phyloP scores from a whole-genome alignment of 441 rosid species.

The Gossypium lobatum region DNA sequence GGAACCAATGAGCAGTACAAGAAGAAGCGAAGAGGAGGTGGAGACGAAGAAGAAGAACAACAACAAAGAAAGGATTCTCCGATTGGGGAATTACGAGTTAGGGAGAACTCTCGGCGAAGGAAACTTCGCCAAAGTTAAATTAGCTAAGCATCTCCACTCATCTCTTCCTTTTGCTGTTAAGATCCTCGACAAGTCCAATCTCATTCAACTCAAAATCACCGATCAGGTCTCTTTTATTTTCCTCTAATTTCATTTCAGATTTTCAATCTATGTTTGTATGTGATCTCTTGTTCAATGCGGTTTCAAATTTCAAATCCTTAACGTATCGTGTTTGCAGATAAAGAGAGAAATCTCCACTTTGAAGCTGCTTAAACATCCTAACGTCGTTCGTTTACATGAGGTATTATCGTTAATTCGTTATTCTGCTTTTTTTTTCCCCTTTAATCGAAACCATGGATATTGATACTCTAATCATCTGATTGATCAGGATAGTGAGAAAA shows the following conservation, averaged over 20 bases:
- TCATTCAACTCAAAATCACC: conserved; percentile 63
- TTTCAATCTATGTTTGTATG: background rate
- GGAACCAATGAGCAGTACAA: conserved; percentile 19
- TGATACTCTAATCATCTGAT: background rate
- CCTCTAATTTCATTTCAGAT: background rate
- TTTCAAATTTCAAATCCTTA: background rate
- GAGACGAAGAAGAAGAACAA: conserved; percentile 11
- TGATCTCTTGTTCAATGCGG: background rate
- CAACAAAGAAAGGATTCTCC: conserved; percentile 46
- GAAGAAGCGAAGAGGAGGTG: background rate
- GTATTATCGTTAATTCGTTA: conserved; percentile 22
- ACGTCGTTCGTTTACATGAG: conserved; percentile 85
- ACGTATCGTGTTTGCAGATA: conserved; percentile 39
- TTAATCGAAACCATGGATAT: too few relatives aligned
- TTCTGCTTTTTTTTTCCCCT: background rate
- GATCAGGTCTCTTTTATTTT: conserved; percentile 43
- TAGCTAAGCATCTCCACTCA: conserved; percentile 57
- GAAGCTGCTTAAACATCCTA: conserved; percentile 88
- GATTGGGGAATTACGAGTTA: conserved; percentile 75
- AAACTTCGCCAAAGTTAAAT: conserved; percentile 83
- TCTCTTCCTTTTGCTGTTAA: conserved; percentile 72
- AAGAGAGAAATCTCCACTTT: conserved; percentile 86
- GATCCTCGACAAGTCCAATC: conserved; percentile 68
- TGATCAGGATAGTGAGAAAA: background rate
- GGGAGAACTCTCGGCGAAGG: conserved; percentile 92